phyloP scores from a whole-genome alignment of 805 yeast species.

The Yamadazyma philogaea region DNA sequence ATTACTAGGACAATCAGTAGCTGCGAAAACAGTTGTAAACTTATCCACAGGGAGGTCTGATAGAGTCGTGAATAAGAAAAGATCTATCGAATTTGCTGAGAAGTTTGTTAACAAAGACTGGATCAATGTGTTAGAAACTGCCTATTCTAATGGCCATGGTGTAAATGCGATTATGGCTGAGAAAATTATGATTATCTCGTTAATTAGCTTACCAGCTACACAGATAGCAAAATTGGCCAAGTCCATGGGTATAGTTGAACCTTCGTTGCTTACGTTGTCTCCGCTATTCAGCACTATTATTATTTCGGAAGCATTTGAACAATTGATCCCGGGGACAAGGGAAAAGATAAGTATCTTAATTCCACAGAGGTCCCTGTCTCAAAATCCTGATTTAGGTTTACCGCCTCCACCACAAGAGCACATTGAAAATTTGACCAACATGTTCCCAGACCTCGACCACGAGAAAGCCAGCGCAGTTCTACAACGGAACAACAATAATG shows the following conservation, averaged over 20 bases:
- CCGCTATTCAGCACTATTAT: constrained; percentile 59
- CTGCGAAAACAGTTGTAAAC: constrained; percentile 17
- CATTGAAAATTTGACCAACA: constrained; percentile 10
- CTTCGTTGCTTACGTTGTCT: constrained; percentile 40
- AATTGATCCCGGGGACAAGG: constrained; percentile 49
- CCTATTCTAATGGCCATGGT: constrained; percentile 58
- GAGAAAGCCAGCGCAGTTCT: constrained; percentile 50
- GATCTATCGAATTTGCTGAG: constrained; percentile 45
- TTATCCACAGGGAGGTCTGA: constrained; percentile 5
- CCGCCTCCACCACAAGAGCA: constrained; percentile 5
- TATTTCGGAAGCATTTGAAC: constrained; percentile 45
- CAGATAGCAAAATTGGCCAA: constrained; percentile 40
- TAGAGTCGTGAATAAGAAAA: constrained; percentile 24
- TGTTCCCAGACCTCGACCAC: constrained; percentile 63
- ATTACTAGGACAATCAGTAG: constrained; percentile 42
- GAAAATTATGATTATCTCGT: constrained; percentile 50
- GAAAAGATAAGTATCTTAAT: constrained; percentile 48
- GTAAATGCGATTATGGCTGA: constrained; percentile 44
- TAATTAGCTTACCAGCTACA: constrained; percentile 46
- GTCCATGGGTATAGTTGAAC: constrained; percentile 43
- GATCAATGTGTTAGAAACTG: constrained; percentile 56
- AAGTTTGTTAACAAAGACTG: constrained; percentile 53
- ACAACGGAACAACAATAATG: constrained; percentile 46
- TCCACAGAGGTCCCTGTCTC: not conserved
- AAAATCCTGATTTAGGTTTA: not conserved